Conservation (phyloP, 768 basidiomycete genomes). For the Termitomyces sp. region DNA sequence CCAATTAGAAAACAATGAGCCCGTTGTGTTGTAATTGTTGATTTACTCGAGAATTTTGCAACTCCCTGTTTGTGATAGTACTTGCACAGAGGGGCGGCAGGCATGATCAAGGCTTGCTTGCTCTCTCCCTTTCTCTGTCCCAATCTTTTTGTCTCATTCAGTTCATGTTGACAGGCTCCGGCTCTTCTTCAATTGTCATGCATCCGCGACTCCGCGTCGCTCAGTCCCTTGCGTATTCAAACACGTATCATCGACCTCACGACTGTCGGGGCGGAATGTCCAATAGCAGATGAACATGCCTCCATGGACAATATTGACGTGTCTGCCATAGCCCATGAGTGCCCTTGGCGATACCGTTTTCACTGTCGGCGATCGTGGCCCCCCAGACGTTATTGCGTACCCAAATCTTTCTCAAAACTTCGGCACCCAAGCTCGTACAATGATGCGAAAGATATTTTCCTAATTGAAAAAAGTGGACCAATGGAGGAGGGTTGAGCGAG, state of each 20-base stretch:
- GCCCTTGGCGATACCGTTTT: slow-evolving; percentile 36
- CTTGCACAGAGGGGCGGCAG: too few relatives aligned
- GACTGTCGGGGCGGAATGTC: too few relatives aligned
- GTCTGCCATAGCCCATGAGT: slow-evolving; percentile 29
- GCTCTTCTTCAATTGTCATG: slow-evolving; percentile 49
- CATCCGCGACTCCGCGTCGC: slow-evolving; percentile 42
- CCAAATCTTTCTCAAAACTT: slow-evolving; percentile 47
- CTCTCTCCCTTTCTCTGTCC: background rate
- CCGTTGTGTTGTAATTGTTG: background rate
- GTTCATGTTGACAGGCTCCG: slow-evolving; percentile 25
- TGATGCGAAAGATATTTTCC: slow-evolving; percentile 29
- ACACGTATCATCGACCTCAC: too few relatives aligned
- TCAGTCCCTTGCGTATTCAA: slow-evolving; percentile 39
- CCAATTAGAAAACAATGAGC: background rate
- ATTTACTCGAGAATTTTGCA: background rate
- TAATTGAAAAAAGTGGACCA: slow-evolving; percentile 38
- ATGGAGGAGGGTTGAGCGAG: slow-evolving; percentile 31
- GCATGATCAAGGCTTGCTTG: too few relatives aligned
- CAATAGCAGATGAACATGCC: too few relatives aligned
- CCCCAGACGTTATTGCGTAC: slow-evolving; percentile 42
- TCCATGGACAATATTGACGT: background rate
- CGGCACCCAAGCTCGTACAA: slow-evolving; percentile 23
- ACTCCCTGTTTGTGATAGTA: background rate
- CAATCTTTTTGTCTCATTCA: background rate
- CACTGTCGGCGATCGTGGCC: slow-evolving; percentile 33